These are phyloP conservation scores for Trichoderma sp. DNA, from an alignment of 2,329 filamentous ascomycete species.

Conservation along the genomic window DNA sequence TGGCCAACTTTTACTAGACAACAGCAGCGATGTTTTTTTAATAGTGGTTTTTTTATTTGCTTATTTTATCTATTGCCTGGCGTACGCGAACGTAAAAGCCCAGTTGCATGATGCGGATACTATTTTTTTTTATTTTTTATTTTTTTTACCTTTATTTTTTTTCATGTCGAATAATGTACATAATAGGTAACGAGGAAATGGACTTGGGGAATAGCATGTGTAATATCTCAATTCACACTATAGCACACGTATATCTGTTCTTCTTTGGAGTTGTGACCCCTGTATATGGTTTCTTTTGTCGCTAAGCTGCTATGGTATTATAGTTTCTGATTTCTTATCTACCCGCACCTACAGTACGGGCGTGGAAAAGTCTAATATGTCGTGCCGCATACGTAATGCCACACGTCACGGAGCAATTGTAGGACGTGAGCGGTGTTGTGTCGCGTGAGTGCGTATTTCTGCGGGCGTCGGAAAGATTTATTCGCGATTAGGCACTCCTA, in stretches of 20 bases:
- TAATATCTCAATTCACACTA: background rate
- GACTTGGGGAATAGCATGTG: background rate
- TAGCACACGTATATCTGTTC: background rate
- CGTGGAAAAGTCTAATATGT: background rate
- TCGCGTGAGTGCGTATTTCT: background rate
- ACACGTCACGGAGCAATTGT: slow-evolving; percentile 5
- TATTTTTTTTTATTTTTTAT: too few relatives aligned
- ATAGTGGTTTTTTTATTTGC: background rate
- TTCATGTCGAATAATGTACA: background rate
- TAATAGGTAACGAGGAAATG: background rate
- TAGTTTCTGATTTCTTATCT: background rate
- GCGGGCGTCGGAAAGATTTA: background rate
- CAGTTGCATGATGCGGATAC: background rate
- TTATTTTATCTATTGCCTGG: slow-evolving; percentile 6
- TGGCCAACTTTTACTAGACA: slow-evolving; percentile 36
- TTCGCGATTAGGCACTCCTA: background rate
- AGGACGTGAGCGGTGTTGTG: background rate
- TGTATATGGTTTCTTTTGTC: background rate
- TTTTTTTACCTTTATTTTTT: too few relatives aligned
- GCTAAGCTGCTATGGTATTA: background rate
- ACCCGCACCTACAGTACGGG: slow-evolving; percentile 1
- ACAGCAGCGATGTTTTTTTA: slow-evolving; percentile 32
- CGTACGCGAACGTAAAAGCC: background rate
- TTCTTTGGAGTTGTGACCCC: background rate
- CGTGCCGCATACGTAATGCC: slow-evolving; percentile 22